These are phyloP conservation scores for Flaveria sonorensis DNA, from an alignment of 129 eudicot species.

Conservation along the genomic window DNA sequence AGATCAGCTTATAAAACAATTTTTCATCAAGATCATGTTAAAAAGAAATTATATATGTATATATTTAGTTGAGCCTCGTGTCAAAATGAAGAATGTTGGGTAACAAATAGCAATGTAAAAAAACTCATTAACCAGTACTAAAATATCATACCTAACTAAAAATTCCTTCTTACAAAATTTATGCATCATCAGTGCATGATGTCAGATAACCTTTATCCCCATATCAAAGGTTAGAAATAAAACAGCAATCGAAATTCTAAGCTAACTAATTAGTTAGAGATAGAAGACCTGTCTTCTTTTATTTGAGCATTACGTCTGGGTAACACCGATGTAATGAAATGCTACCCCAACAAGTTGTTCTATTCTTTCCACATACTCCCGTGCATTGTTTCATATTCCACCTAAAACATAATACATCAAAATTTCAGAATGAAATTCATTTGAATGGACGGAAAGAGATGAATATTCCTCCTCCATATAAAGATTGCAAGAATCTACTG, in stretches of 20 bases:
- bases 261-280: not conserved
- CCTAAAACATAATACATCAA: slow-evolving; percentile 45
- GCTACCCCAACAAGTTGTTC: slow-evolving; percentile 90
- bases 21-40: no score
- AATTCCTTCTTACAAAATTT: not conserved
- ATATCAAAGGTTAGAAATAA: slow-evolving; percentile 20
- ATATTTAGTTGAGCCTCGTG: no score
- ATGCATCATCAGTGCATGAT: slow-evolving; percentile 18
- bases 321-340: slow-evolving; percentile 81
- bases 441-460: no score
- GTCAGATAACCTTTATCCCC: not conserved
- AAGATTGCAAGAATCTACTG: not conserved
- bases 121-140: not conserved
- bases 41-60: no score
- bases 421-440: not conserved
- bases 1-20: no score
- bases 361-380: slow-evolving; percentile 72
- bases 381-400: slow-evolving; percentile 82
- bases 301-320: slow-evolving; percentile 98
- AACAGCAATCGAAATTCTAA: not conserved
- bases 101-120: not conserved
- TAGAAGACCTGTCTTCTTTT: not conserved
- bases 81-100: no score
- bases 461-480: no score
- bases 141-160: not conserved